A percentile compares a stretch with the other conserved stretches of the same genome.
Conservation (phyloP, 345 rosid genomes). For the Lumnitzera littorea region DNA sequence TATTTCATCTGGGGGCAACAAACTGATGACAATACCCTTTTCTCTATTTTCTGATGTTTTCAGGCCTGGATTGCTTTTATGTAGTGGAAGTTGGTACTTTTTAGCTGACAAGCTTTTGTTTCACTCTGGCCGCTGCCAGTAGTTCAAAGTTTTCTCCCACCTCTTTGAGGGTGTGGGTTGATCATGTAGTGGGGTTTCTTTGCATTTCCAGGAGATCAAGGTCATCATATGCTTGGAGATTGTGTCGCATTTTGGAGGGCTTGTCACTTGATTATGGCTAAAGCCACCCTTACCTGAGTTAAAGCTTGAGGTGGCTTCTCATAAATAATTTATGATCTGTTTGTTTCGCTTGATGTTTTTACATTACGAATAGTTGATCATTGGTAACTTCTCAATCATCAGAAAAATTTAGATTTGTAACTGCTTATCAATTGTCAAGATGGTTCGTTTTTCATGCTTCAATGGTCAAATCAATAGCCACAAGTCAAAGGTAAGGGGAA, state of each 20-base stretch:
- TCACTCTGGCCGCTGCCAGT: constrained; percentile 98
- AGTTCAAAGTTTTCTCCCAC: constrained; percentile 73
- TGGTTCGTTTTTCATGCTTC: constrained; percentile 97
- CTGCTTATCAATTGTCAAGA: constrained; percentile 18
- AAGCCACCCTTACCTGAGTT: constrained; percentile 20
- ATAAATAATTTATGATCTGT: constrained; percentile 1
- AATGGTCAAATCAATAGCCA: constrained; percentile 36
- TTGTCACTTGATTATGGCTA: constrained; percentile 96
- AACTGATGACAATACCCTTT: not conserved
- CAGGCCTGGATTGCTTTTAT: constrained; percentile 35
- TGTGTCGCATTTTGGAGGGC: constrained; percentile 84
- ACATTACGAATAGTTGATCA: no score
- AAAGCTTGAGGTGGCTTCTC: constrained; percentile 18
- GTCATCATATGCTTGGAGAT: constrained; percentile 82
- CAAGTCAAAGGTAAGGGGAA: constrained; percentile 54
- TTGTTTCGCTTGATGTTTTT: no score
- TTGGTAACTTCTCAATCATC: no score
- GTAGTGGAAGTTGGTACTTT: constrained; percentile 29
- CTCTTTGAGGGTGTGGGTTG: constrained; percentile 92
- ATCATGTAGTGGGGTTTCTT: constrained; percentile 36
- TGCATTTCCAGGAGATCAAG: constrained; percentile 65
- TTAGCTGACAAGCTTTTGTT: constrained; percentile 40
- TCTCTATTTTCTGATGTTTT: constrained; percentile 1
- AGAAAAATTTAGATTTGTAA: not conserved
- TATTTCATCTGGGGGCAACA: not conserved